Base-by-base conservation (phyloP, 1,139 yeast genomes). In the Barnettozyma hawaiiensis region DNA sequence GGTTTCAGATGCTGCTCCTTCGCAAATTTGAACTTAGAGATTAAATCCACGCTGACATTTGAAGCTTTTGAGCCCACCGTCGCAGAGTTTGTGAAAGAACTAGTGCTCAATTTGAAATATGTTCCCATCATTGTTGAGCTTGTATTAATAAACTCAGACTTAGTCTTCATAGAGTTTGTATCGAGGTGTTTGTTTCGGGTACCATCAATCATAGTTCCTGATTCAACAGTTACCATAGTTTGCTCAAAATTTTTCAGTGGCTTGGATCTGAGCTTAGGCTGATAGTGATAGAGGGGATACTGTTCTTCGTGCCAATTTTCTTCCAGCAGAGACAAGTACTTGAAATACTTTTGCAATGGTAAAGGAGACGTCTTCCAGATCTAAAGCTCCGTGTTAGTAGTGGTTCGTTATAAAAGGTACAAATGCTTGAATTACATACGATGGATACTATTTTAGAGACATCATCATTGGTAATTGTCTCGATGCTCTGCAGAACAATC, bases 281-380 rank as follows among this genome's bases (percentile, higher is more conserved):
- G 31, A 22, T 43, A 52, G 3, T 31, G 40, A 19, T 52, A 51
- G 4, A 31, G 22, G 3, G 56, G 56, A 28, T 38, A 47, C 26
- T 46, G 37, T 2, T 39, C 18, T 12, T 46, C 47, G 33, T 52
- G 55, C 55, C 55, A 52, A n/a, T 24, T 31, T 10, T 46, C 45
- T 23, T 52, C 56, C 2, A 47, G 18, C 11, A 31, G 31, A 1
- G 56, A 44, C 4, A 52, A 43, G 34, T 52, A 52, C 4, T 41
- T 35, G 29, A 45, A 50, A 24, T 52, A 51, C 1, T 15, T 19
- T 28, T 45, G 41, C 14, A 47, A 45, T 2, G 8, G 3, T 1
- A 28, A 31, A 2, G 20, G 4, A 5, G 37, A 24, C 1, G 31
- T 20, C 1, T 35, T 37, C 51, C 51, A 48, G 2, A 46, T 32